phyloP scores from a whole-genome alignment of 1,284 basidiomycete genomes.

The Kwoniella shivajii region DNA sequence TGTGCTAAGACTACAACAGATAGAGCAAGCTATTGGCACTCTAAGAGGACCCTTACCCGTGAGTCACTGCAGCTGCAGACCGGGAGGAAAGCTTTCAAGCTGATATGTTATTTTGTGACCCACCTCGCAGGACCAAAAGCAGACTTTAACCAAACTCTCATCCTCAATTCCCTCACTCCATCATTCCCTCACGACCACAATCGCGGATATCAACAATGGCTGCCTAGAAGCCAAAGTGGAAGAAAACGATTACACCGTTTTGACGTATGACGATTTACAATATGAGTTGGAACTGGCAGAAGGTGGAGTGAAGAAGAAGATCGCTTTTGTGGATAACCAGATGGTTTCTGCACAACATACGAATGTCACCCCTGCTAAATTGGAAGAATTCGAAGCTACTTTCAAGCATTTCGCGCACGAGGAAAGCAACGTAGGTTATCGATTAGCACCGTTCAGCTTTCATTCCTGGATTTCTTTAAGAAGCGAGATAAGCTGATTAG shows the following conservation, averaged over 20 bases:
- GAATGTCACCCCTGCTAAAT: constrained; percentile 82
- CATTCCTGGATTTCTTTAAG: neutral
- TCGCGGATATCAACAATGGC: constrained; percentile 62
- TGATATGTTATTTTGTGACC: neutral
- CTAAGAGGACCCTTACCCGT: constrained; percentile 81
- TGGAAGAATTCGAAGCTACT: constrained; percentile 95
- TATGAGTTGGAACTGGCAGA: constrained; percentile 85
- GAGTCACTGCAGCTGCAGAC: constrained; percentile 15
- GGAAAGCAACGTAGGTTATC: constrained; percentile 66
- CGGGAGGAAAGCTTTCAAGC: neutral
- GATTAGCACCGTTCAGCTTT: neutral
- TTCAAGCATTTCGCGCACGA: constrained; percentile 98
- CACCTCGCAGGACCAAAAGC: constrained; percentile 50
- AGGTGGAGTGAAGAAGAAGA: constrained; percentile 82
- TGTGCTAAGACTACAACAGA: constrained; percentile 67
- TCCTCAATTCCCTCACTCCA: constrained; percentile 36
- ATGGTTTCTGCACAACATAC: constrained; percentile 69
- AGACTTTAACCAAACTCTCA: constrained; percentile 32
- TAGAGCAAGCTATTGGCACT: constrained; percentile 74
- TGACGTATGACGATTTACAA: constrained; percentile 84
- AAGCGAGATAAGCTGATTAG: constrained; percentile 15
- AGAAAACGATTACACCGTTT: constrained; percentile 94
- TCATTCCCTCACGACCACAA: constrained; percentile 30
- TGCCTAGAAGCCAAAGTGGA: constrained; percentile 91
- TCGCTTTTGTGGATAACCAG: constrained; percentile 95